These are phyloP conservation scores for Candida berthetii DNA, from an alignment of 805 yeast species.

Conservation along the genomic window DNA sequence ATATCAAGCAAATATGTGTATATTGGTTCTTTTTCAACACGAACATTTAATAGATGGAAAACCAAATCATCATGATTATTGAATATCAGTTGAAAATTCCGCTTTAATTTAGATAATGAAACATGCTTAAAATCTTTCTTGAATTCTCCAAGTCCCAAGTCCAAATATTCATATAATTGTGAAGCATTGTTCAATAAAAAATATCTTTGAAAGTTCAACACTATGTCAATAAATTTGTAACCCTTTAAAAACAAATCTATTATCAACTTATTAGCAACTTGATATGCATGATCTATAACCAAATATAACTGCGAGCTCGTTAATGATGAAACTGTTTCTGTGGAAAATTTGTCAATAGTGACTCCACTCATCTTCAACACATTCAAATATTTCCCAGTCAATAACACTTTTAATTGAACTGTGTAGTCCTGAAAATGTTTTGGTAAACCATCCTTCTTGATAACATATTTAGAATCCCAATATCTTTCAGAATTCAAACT, in stretches of 20 bases:
- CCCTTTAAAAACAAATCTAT: slow-evolving; percentile 55
- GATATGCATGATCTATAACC: slow-evolving; percentile 54
- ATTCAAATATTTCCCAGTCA: slow-evolving; percentile 82
- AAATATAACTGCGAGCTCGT: slow-evolving; percentile 41
- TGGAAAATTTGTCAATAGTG: slow-evolving; percentile 13
- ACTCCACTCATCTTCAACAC: slow-evolving; percentile 61
- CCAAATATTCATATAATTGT: slow-evolving; percentile 47
- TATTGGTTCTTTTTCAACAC: slow-evolving; percentile 36
- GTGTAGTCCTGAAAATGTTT: slow-evolving; percentile 49
- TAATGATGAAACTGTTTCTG: slow-evolving; percentile 24
- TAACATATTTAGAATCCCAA: slow-evolving; percentile 71
- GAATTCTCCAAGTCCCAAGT: slow-evolving; percentile 44
- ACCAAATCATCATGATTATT: slow-evolving; percentile 14
- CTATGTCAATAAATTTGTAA: slow-evolving; percentile 41
- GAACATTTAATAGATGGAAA: slow-evolving; percentile 21
- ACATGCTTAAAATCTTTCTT: slow-evolving; percentile 27
- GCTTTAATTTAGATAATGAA: slow-evolving; percentile 25
- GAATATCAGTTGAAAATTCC: slow-evolving; percentile 18
- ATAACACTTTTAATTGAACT: slow-evolving; percentile 57
- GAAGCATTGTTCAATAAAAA: slow-evolving; percentile 52
- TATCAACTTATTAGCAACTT: slow-evolving; percentile 59
- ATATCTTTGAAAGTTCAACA: slow-evolving; percentile 45
- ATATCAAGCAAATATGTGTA: slow-evolving; percentile 40
- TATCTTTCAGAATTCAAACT: slow-evolving; percentile 46
- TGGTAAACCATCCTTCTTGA: slow-evolving; percentile 71